Base-by-base conservation (phyloP, 495 filamentous ascomycete genomes). In the Tuber aestivum region DNA sequence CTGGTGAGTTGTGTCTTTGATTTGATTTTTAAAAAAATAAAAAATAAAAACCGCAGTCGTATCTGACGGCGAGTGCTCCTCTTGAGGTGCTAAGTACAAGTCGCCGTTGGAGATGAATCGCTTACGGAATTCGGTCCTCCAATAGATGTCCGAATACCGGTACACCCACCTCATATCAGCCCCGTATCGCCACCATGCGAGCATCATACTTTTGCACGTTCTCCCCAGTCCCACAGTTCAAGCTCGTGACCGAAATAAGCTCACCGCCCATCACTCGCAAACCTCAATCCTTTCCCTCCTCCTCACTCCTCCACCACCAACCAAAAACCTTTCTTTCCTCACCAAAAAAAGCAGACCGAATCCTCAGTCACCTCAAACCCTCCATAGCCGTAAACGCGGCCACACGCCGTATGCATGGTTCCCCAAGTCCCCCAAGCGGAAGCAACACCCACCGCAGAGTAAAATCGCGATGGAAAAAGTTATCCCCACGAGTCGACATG, bases 131-230 rank as follows among this genome's bases (percentile, higher is more conserved):
- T 27, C 23, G n/a, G n/a, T 14, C 50, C n/a, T 61, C 50, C 50
- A 61, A 61, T 61, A 27, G 48, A 56, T 56, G 23, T 27, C 23
- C 48, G 48, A 56, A 56, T 10, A n/a, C 48, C 23, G 10, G n/a
- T 27, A 65, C 56, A 65, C 56, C n/a, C 56, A 56, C n/a, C 4
- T 14, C 50, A n/a, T 12, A 56, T 56, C 56, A 32, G 56, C 56
- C 18, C 56, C n/a, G 14, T 61, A 14, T 61, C 56, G 32, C n/a
- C 1, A 14, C 56, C 56, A 5, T 65, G 6, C 10, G n/a, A 65
- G 56, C 12, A 65, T n/a, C n/a, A n/a, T n/a, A n/a, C 27, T 65
- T 65, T 65, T 65, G 56, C 56, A 65, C 56, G 56, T 65, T 65
- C 27, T 6, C 56, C 2, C 56, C 27, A 65, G 27, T 32, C 56